These are phyloP conservation scores for Stereum hirsutum DNA, from an alignment of 1,284 basidiomycete genomes.

Conservation along the genomic window DNA sequence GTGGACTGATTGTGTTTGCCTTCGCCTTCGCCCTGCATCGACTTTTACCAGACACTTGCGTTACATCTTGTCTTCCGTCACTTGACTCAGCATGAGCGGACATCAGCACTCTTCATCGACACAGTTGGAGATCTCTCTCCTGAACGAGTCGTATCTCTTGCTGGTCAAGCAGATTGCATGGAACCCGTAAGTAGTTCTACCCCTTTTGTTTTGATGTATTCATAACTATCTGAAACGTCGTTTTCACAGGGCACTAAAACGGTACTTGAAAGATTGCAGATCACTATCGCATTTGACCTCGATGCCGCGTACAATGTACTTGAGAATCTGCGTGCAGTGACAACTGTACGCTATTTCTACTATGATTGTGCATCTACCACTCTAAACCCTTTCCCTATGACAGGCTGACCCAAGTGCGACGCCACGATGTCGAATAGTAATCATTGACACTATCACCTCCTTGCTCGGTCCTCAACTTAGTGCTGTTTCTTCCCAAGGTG, in stretches of 20 bases:
- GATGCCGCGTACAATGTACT: slow-evolving; percentile 42
- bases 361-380: background rate
- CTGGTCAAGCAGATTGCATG: slow-evolving; percentile 19
- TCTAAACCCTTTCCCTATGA: background rate
- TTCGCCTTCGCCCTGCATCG: background rate
- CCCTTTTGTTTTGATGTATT: no score
- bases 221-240: no score
- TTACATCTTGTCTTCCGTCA: slow-evolving; percentile 47
- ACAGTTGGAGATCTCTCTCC: slow-evolving; percentile 57
- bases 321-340: slow-evolving; percentile 26
- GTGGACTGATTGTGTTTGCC: background rate
- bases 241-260: slow-evolving; percentile 22
- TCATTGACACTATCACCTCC: slow-evolving; percentile 59
- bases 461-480: slow-evolving; percentile 62
- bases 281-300: slow-evolving; percentile 50
- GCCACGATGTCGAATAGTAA: slow-evolving; percentile 34
- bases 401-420: background rate
- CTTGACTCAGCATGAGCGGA: slow-evolving; percentile 27
- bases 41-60: slow-evolving; percentile 49
- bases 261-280: slow-evolving; percentile 25
- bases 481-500: slow-evolving; percentile 54
- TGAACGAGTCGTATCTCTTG: slow-evolving; percentile 31
- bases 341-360: slow-evolving; percentile 18
- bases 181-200: slow-evolving; percentile 22
- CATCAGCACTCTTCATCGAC: slow-evolving; percentile 58